These are phyloP conservation scores for Spathaspora jeffriesii DNA, from an alignment of 1,139 yeast genomes.

Conservation along the genomic window DNA sequence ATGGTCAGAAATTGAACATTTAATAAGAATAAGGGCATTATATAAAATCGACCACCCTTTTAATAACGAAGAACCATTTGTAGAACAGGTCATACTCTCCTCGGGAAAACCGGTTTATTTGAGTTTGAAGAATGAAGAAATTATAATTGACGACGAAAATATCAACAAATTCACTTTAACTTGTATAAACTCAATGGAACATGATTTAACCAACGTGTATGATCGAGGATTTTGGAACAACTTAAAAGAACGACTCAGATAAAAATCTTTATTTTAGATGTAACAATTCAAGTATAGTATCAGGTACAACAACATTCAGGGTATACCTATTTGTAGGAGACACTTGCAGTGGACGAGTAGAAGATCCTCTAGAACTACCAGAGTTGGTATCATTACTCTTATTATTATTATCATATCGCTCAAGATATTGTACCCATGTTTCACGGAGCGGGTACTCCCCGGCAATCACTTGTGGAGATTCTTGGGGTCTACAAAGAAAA, in stretches of 20 bases:
- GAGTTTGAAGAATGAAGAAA: conserved; percentile 26
- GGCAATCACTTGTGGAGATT: not conserved
- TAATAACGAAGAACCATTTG: conserved; percentile 13
- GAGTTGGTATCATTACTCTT: not conserved
- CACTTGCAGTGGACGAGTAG: not conserved
- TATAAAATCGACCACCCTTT: conserved; percentile 17
- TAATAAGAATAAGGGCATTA: conserved; percentile 43
- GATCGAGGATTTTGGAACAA: conserved; percentile 64
- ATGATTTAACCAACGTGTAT: conserved; percentile 61
- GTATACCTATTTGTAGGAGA: not conserved
- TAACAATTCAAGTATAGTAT: not conserved
- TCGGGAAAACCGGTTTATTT: conserved; percentile 22
- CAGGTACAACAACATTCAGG: not conserved
- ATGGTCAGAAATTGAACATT: conserved; percentile 74
- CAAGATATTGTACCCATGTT: not conserved
- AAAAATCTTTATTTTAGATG: not conserved
- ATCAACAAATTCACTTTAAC: conserved; percentile 16
- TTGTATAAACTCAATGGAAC: conserved; percentile 35
- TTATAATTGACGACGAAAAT: conserved; percentile 14
- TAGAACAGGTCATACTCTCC: conserved; percentile 14
- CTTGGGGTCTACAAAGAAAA: too few species aligned
- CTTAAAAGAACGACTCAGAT: conserved; percentile 24
- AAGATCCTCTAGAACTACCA: not conserved
- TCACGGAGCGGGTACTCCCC: not conserved
- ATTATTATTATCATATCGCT: not conserved